Percentiles rank a stretch among this genome's conserved stretches.
These are phyloP conservation scores for Lasiodiplodia sp. DNA, from an alignment of 2,329 filamentous ascomycete genomes.

Conservation along the genomic window DNA sequence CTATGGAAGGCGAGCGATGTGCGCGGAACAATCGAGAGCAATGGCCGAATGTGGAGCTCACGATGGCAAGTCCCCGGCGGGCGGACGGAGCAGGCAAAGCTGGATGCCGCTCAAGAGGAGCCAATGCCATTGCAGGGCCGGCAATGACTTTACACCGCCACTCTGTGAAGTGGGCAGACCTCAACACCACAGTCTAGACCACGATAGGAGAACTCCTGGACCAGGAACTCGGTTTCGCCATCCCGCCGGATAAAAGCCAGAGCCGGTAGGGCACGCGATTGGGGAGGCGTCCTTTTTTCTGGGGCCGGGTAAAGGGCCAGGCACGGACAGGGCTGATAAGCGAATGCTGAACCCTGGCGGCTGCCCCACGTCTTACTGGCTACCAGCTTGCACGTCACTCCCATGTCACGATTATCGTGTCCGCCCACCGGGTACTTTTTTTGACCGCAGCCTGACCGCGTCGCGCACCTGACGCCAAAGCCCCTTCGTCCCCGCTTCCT, in stretches of 20 bases:
- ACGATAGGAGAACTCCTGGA: neutral
- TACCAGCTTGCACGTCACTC: conserved; percentile 16
- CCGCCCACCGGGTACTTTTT: conserved; percentile 20
- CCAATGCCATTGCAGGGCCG: neutral
- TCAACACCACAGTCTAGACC: conserved; percentile 21
- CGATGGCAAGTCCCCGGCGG: conserved; percentile 3
- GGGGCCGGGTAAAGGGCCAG: conserved; percentile 13
- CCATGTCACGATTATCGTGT: conserved; percentile 1
- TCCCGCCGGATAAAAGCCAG: conserved; percentile 8
- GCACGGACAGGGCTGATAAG: conserved; percentile 13
- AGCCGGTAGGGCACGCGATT: conserved; percentile 2
- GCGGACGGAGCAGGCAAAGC: neutral
- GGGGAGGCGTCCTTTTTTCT: neutral
- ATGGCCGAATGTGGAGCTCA: neutral
- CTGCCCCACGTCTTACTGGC: conserved; percentile 11
- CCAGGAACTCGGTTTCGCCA: neutral
- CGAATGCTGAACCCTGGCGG: conserved; percentile 4
- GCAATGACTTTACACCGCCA: conserved; percentile 4
- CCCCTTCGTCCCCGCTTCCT: conserved; percentile 8
- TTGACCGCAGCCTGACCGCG: conserved; percentile 9
- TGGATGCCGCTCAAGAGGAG: neutral
- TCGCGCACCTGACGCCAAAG: conserved; percentile 3
- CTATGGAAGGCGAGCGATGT: neutral
- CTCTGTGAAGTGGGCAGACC: neutral
- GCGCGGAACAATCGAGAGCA: neutral